Percentiles rank a stretch among this genome's conserved stretches.
These are phyloP conservation scores for Tolypocladium tropicale DNA, from an alignment of 2,329 filamentous ascomycete species.

Conservation along the genomic window DNA sequence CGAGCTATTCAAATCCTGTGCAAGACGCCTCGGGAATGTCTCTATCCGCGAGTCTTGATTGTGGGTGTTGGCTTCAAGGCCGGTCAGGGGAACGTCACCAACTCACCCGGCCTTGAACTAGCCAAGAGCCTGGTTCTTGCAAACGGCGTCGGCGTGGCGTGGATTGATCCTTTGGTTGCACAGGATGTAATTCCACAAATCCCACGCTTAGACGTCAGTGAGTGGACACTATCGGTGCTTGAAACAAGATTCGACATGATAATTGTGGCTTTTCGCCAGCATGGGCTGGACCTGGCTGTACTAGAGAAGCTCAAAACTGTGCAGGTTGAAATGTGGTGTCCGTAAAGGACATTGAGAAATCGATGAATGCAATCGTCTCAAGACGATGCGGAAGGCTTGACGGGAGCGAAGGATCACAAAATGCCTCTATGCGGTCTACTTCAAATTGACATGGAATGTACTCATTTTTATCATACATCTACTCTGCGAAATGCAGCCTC, in stretches of 20 bases:
- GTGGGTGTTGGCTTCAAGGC: slow-evolving; percentile 40
- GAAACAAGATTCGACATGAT: slow-evolving; percentile 29
- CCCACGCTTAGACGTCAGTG: slow-evolving; percentile 20
- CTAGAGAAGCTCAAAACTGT: slow-evolving; percentile 22
- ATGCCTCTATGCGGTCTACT: no score
- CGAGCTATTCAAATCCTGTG: slow-evolving; percentile 22
- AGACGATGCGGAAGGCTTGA: no score
- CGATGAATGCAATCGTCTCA: no score
- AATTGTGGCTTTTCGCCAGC: slow-evolving; percentile 31
- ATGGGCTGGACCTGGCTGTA: slow-evolving; percentile 28
- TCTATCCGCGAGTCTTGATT: slow-evolving; percentile 26
- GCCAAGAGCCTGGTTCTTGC: slow-evolving; percentile 25
- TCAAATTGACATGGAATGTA: background rate
- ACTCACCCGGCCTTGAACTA: slow-evolving; percentile 35
- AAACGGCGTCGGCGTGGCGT: slow-evolving; percentile 28
- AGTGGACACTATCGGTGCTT: slow-evolving; percentile 27
- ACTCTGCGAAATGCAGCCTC: slow-evolving; percentile 9
- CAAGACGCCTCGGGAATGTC: background rate
- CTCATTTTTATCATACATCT: background rate
- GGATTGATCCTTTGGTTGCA: slow-evolving; percentile 32
- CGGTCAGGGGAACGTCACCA: slow-evolving; percentile 35
- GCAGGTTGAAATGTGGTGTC: slow-evolving; percentile 29
- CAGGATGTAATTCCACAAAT: slow-evolving; percentile 31
- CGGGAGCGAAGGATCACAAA: no score
- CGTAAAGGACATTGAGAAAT: background rate